Conservation (phyloP, 805 yeast species). For the Naumovozyma dairenensis region DNA sequence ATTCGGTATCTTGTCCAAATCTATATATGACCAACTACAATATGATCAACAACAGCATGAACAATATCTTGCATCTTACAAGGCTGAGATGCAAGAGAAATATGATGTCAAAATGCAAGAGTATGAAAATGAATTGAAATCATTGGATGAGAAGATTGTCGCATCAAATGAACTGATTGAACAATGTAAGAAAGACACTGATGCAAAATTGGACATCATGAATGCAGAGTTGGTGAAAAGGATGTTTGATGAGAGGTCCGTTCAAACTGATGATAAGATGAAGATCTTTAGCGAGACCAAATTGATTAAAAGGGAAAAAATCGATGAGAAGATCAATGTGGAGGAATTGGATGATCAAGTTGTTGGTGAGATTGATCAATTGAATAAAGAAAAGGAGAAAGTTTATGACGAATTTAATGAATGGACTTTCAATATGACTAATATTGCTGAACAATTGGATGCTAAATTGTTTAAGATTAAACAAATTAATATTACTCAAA, state of each 20-base stretch:
- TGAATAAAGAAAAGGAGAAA: conserved; percentile 13
- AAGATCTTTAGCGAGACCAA: conserved; percentile 22
- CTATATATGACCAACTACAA: conserved; percentile 21
- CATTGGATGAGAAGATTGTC: conserved; percentile 14
- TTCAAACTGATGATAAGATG: conserved; percentile 15
- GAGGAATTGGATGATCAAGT: conserved; percentile 15
- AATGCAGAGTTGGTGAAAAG: conserved; percentile 16
- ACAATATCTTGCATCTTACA: conserved; percentile 12
- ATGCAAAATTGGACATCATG: conserved; percentile 18
- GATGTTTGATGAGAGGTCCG: conserved; percentile 16
- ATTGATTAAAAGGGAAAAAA: conserved; percentile 17
- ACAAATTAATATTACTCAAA: conserved; percentile 14
- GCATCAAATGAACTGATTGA: conserved; percentile 16
- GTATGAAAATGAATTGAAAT: conserved; percentile 14
- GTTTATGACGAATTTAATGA: conserved; percentile 14
- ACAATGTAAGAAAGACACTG: conserved; percentile 14
- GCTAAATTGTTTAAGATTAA: conserved; percentile 20
- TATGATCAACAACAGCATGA: conserved; percentile 17
- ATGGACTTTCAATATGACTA: conserved; percentile 15
- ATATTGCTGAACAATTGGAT: conserved; percentile 20
- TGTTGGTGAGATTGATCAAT: conserved; percentile 21
- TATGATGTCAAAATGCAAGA: conserved; percentile 14
- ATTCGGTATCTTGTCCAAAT: conserved; percentile 22
- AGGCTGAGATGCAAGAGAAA: conserved; percentile 8
- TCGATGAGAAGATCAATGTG: conserved; percentile 17